Base-by-base conservation (phyloP, 495 filamentous ascomycete species). In the Penicillium mononematosum region DNA sequence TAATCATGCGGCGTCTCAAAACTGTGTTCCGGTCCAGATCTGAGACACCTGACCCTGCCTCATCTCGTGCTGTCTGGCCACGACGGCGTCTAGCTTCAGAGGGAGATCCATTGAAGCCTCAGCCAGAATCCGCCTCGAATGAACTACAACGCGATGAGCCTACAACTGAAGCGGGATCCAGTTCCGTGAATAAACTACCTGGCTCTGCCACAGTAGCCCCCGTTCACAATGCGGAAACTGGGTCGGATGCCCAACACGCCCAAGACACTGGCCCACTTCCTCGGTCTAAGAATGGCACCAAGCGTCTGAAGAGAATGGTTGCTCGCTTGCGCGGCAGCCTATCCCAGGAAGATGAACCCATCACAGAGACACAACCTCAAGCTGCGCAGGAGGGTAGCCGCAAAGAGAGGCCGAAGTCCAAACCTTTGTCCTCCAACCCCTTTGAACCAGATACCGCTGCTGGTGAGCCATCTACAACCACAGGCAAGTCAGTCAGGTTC, bases 1-100 rank as follows among this genome's bases (percentile, higher is more conserved):
- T 7, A 38, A 55, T 32, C 42, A 68, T 68, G 66, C 31, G 55
- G 20, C 50, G 55, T 12, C 48, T 69, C 49, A 58, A 16, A 45
- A 12, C 41, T 24, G 44, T 69, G 1, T 66, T 68, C 34, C 41
- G 56, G 10, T 24, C 56, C 17, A 63, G 50, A 39, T 39, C 46
- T 0, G 45, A 49, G 0, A 17, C 50, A 12, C 24, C 56, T 6
- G 10, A 53, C 53, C 55, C 1, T 45, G 27, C 27, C 38, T 0
- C 31, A 19, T 31, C 56, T 47, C 51, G 55, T 38, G 10, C 55
- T 31, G 14, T 20, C n/a, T 32, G 50, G 38, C n/a, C 24, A 53
- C 39, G 50, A 36, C 59, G 54, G 24, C 55, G 24, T 39, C 50
- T 16, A 17, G 25, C 58, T 25, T 34, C 41, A 2, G 50, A 51